phyloP scores from a whole-genome alignment of 2,329 filamentous ascomycete genomes.

The Ustilaginoidea virens region DNA sequence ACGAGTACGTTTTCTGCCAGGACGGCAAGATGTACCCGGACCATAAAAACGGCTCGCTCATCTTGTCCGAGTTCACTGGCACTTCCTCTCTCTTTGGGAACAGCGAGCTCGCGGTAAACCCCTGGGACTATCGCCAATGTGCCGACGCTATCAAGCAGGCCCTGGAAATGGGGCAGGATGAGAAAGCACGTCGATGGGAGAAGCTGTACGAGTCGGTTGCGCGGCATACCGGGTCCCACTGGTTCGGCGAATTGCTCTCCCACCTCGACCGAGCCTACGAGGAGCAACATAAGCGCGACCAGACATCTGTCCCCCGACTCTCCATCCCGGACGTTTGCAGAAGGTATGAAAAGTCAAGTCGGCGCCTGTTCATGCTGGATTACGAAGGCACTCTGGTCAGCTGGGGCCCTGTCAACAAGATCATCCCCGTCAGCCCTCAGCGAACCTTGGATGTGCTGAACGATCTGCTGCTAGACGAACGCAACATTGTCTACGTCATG shows the following conservation, averaged over 20 bases:
- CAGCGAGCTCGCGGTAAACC: constrained; percentile 75
- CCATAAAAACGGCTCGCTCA: constrained; percentile 77
- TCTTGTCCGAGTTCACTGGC: constrained; percentile 89
- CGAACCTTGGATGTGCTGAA: constrained; percentile 71
- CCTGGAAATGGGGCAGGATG: constrained; percentile 61
- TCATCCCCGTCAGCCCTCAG: constrained; percentile 71
- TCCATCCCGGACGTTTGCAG: constrained; percentile 49
- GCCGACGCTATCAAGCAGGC: constrained; percentile 74
- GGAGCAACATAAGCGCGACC: constrained; percentile 72
- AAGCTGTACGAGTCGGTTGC: constrained; percentile 59
- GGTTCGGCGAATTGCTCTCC: constrained; percentile 63
- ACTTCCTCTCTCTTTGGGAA: constrained; percentile 74
- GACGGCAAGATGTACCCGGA: constrained; percentile 55
- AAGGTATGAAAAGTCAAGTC: constrained; percentile 49
- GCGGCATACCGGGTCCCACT: constrained; percentile 70
- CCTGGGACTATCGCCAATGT: constrained; percentile 85
- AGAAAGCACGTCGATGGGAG: constrained; percentile 61
- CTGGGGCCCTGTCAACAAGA: constrained; percentile 71
- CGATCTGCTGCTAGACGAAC: constrained; percentile 63
- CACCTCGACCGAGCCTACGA: constrained; percentile 63
- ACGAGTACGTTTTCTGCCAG: constrained; percentile 88
- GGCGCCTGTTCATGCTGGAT: constrained; percentile 76
- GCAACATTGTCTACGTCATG: constrained; percentile 88
- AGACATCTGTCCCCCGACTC: constrained; percentile 72
- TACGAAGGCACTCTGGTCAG: constrained; percentile 87